Evolutionary conservation across 768 basidiomycete genomes (phyloP).

Genomic region (Cystobasidium tubakii): DNA sequence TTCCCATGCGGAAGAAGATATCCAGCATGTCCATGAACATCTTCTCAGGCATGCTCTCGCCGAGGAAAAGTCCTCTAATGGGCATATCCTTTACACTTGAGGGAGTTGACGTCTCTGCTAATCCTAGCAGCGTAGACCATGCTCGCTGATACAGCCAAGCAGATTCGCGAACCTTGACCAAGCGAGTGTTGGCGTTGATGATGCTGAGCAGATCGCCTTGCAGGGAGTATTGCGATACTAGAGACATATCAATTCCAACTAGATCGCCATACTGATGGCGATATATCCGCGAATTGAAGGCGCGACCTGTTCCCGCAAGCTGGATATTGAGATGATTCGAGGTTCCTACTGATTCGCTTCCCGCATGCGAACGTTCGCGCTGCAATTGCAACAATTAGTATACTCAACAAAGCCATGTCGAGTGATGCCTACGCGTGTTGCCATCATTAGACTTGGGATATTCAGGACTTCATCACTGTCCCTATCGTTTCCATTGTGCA

Average conservation of each 20-base stretch:
- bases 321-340: conserved; percentile 8
- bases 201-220: conserved; percentile 6
- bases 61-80: background rate
- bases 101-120: background rate
- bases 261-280: background rate
- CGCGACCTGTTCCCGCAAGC: conserved; percentile 16
- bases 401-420: background rate
- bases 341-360: conserved; percentile 31
- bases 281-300: conserved; percentile 32
- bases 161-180: background rate
- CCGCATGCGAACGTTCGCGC: conserved; percentile 9
- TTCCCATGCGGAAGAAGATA: conserved; percentile 7
- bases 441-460: conserved; percentile 29
- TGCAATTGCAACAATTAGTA: background rate
- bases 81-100: conserved; percentile 1
- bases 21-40: conserved; percentile 30
- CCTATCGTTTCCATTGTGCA: conserved; percentile 14
- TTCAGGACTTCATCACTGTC: conserved; percentile 36
- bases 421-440: conserved; percentile 1
- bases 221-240: background rate
- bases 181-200: background rate
- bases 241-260: conserved; percentile 14
- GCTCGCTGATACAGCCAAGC: background rate
- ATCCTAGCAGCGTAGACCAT: background rate
- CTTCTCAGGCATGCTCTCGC: conserved; percentile 21